These are phyloP conservation scores for Peronospora belbahrii DNA, from an alignment of 352 stramenopile genomes.

Conservation along the genomic window DNA sequence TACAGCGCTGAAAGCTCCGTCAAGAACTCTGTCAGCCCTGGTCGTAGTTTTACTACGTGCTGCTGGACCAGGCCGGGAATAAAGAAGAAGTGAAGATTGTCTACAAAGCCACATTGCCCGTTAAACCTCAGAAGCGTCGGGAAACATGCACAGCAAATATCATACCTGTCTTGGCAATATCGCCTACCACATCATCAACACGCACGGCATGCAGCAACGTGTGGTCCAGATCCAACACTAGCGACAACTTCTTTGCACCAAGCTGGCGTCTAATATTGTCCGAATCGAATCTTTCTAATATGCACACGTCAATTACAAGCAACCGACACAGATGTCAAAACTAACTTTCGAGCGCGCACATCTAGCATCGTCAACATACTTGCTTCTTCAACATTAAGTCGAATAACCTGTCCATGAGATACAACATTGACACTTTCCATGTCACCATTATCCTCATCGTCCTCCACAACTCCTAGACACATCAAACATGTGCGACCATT, in stretches of 20 bases:
- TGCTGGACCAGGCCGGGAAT: conserved; percentile 67
- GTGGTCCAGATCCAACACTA: conserved; percentile 96
- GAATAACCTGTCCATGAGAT: conserved; percentile 85
- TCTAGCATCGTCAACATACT: conserved; percentile 59
- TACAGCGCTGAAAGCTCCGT: conserved; percentile 72
- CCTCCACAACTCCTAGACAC: conserved; percentile 63
- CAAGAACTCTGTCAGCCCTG: conserved; percentile 87
- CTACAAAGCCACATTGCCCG: conserved; percentile 18
- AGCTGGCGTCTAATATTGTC: conserved; percentile 85
- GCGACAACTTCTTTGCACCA: conserved; percentile 84
- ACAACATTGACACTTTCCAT: conserved; percentile 75
- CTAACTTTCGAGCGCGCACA: no score
- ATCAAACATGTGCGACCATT: conserved; percentile 76
- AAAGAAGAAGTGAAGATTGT: conserved; percentile 73
- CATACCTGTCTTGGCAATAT: conserved; percentile 50
- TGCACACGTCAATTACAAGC: not conserved
- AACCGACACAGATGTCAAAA: not conserved
- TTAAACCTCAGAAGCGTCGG: conserved; percentile 1
- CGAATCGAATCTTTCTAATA: conserved; percentile 77
- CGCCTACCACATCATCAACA: conserved; percentile 52
- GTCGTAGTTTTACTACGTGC: conserved; percentile 92
- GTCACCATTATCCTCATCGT: conserved; percentile 60
- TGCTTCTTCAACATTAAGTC: conserved; percentile 95
- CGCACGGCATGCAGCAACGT: conserved; percentile 92
- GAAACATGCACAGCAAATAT: not conserved